Evolutionary conservation across 108 stramenopile genomes (phyloP).

Genomic region (Nitzschia sp.): DNA sequence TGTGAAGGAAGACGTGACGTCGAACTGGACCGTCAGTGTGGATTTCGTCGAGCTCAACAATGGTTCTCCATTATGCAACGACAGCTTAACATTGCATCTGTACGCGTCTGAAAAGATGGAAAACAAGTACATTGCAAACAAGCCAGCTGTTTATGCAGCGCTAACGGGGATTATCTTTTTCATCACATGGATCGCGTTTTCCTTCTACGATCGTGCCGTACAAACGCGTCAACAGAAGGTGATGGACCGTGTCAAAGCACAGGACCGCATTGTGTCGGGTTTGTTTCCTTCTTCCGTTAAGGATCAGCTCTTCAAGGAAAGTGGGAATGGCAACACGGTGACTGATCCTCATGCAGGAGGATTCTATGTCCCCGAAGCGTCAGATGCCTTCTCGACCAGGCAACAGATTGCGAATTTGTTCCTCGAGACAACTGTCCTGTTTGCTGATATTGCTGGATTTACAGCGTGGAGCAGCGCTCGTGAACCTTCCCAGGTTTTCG

Average conservation of each 20-base stretch:
- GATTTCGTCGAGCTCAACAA: no score
- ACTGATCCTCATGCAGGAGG: not conserved
- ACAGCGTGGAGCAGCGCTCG: not conserved
- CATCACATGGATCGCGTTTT: conserved; percentile 20
- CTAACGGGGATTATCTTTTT: conserved; percentile 26
- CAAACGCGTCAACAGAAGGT: conserved; percentile 31
- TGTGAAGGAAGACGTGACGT: no score
- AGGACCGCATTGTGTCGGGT: not conserved
- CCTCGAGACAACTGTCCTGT: not conserved
- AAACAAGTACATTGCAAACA: conserved; percentile 11
- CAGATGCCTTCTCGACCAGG: not conserved
- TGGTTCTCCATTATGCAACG: no score
- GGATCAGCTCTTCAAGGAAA: not conserved
- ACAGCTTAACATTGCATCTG: no score
- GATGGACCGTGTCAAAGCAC: not conserved
- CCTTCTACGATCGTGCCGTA: conserved; percentile 30
- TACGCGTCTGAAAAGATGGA: conserved; percentile 23
- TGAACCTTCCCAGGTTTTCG: not conserved
- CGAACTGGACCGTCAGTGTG: no score
- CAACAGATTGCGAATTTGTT: not conserved
- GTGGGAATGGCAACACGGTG: not conserved
- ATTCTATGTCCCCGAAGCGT: not conserved
- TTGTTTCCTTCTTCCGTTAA: not conserved
- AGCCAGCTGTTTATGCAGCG: conserved; percentile 7
- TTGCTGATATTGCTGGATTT: not conserved